A percentile compares a stretch with the other conserved stretches of the same genome.
These are phyloP conservation scores for Neckera pumila DNA, from an alignment of 225 moss, liverwort and hornwort genomes.

Conservation along the genomic window DNA sequence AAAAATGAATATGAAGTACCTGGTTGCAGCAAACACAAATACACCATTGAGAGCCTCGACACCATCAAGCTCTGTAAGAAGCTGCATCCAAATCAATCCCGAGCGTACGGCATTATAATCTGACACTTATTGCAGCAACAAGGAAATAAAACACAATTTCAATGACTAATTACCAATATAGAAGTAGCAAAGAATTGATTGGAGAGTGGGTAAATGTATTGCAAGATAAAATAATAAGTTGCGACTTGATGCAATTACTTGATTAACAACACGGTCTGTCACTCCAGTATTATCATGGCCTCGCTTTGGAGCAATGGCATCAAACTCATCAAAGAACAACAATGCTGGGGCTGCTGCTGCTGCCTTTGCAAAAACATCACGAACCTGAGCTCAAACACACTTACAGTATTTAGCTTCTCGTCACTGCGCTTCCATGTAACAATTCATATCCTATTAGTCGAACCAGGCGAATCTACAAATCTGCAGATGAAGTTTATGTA, in stretches of 20 bases:
- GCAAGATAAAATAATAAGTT: neutral
- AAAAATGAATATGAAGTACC: constrained; percentile 24
- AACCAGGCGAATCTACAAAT: neutral
- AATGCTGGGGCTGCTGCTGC: constrained; percentile 85
- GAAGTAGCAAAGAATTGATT: neutral
- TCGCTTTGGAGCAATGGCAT: constrained; percentile 93
- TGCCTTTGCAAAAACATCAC: constrained; percentile 91
- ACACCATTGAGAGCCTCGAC: constrained; percentile 97
- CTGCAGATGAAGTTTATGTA: neutral
- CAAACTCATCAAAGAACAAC: constrained; percentile 98
- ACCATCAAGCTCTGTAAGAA: constrained; percentile 96
- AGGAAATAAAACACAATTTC: neutral
- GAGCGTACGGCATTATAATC: neutral
- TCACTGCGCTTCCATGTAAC: neutral
- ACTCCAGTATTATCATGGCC: constrained; percentile 99
- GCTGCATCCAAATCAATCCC: constrained; percentile 37
- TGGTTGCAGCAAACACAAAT: constrained; percentile 95
- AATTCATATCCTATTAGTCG: neutral
- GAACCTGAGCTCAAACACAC: constrained; percentile 50
- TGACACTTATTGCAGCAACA: neutral
- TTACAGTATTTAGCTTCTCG: neutral
- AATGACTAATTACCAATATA: neutral
- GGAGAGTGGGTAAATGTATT: neutral
- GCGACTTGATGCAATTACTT: constrained; percentile 34
- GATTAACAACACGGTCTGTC: constrained; percentile 95